Conservation (phyloP, 2,329 filamentous ascomycete species). For the Talaromyces sp. region DNA sequence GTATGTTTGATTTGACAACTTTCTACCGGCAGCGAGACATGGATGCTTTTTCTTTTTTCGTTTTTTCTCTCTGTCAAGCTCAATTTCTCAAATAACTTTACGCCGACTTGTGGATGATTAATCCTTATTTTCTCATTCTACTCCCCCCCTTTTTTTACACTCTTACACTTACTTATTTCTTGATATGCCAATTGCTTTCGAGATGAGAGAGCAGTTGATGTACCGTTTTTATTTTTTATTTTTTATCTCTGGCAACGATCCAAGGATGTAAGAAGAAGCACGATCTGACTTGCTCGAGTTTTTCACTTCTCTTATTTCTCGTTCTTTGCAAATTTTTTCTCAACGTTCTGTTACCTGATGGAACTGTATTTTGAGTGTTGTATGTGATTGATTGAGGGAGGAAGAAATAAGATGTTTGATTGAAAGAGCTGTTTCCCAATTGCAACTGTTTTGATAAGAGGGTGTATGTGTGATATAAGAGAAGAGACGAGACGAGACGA, state of each 20-base stretch:
- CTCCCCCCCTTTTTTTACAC: not conserved
- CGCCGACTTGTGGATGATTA: too few species aligned
- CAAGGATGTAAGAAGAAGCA: slow-evolving; percentile 10
- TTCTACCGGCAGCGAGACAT: slow-evolving; percentile 18
- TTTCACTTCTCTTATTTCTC: not conserved
- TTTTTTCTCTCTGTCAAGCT: not conserved
- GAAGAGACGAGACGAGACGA: not conserved
- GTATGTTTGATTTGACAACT: slow-evolving; percentile 22
- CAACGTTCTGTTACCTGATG: not conserved
- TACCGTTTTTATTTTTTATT: slow-evolving; percentile 3
- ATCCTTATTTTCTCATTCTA: not conserved
- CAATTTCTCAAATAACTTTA: slow-evolving; percentile 14
- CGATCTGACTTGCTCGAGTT: not conserved
- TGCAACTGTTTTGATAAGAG: not conserved
- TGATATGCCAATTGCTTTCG: not conserved
- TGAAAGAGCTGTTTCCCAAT: not conserved
- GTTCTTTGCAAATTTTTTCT: slow-evolving; percentile 9
- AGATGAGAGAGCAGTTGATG: not conserved
- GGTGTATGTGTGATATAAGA: not conserved
- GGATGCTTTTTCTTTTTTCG: not conserved
- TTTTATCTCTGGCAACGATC: slow-evolving; percentile 7
- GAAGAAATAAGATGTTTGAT: slow-evolving; percentile 6
- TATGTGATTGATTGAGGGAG: slow-evolving; percentile 1
- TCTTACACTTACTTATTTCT: not conserved
- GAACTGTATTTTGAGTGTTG: slow-evolving; percentile 12